Conservation (phyloP, 169 alveolate species). For the Plasmodium blacklocki region DNA sequence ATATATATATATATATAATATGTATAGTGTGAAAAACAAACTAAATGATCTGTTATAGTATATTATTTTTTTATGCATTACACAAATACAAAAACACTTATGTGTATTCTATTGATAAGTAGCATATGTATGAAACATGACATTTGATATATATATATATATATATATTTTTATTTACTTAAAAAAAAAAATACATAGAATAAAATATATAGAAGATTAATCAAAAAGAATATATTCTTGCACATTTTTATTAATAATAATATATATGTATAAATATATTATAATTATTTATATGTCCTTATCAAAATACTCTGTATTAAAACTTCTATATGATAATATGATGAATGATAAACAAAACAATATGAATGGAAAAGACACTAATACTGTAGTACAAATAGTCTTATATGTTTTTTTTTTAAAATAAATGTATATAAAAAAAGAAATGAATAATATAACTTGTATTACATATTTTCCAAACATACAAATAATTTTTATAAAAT, state of each 20-base stretch:
- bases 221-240: too few species aligned
- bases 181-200: too few species aligned
- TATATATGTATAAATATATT: not conserved
- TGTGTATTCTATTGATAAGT: too few species aligned
- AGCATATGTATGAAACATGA: too few species aligned
- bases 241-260: not conserved
- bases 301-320: conserved; percentile 40
- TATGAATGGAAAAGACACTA: conserved; percentile 21
- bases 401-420: conserved; percentile 11
- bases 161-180: too few species aligned
- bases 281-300: conserved; percentile 15
- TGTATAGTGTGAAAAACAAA: too few species aligned
- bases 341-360: conserved; percentile 17
- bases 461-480: conserved; percentile 14
- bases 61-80: too few species aligned
- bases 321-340: conserved; percentile 50
- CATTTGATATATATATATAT: too few species aligned
- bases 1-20: too few species aligned
- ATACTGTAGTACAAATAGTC: conserved; percentile 19
- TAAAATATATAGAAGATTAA: too few species aligned
- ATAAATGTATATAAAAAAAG: not conserved
- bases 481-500: conserved; percentile 29
- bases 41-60: too few species aligned
- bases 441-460: conserved; percentile 6
- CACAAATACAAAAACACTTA: too few species aligned